Percentiles rank a stretch among this genome's conserved stretches.
phyloP scores from a whole-genome alignment of 2,329 filamentous ascomycete genomes.

The Verticillium alfalfae region DNA sequence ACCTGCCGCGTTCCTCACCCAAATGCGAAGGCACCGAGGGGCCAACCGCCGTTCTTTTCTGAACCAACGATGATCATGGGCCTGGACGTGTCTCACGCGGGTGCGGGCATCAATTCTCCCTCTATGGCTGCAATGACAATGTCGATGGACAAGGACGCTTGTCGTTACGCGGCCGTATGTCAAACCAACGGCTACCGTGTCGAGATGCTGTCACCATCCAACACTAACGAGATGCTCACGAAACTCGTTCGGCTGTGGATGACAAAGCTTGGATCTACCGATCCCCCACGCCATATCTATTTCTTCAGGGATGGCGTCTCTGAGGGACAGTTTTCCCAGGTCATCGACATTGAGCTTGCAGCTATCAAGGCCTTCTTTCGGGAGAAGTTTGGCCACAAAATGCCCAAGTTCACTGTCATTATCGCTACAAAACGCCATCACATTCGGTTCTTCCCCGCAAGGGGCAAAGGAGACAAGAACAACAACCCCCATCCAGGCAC shows the following conservation, averaged over 20 bases:
- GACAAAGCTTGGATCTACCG: conserved; percentile 33
- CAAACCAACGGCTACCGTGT: conserved; percentile 78
- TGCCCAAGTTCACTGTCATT: conserved; percentile 73
- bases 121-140: conserved; percentile 88
- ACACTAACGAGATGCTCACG: conserved; percentile 61
- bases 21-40: conserved; percentile 9
- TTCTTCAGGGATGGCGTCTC: conserved; percentile 93
- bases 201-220: conserved; percentile 69
- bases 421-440: conserved; percentile 93
- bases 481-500: conserved; percentile 81
- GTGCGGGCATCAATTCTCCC: conserved; percentile 55
- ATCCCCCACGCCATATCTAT: conserved; percentile 65
- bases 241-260: conserved; percentile 61
- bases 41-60: conserved; percentile 32
- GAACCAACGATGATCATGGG: conserved; percentile 59
- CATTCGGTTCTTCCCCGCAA: conserved; percentile 80
- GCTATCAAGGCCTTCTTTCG: conserved; percentile 61
- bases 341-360: conserved; percentile 71
- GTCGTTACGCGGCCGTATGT: conserved; percentile 72
- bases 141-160: conserved; percentile 65
- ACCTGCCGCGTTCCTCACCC: conserved; percentile 45
- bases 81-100: conserved; percentile 81
- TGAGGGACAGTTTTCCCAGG: conserved; percentile 76
- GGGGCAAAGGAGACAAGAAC: conserved; percentile 62
- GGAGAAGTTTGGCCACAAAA: conserved; percentile 26